These are phyloP conservation scores for Penicillium parvum DNA, from an alignment of 495 filamentous ascomycete genomes.

Conservation along the genomic window DNA sequence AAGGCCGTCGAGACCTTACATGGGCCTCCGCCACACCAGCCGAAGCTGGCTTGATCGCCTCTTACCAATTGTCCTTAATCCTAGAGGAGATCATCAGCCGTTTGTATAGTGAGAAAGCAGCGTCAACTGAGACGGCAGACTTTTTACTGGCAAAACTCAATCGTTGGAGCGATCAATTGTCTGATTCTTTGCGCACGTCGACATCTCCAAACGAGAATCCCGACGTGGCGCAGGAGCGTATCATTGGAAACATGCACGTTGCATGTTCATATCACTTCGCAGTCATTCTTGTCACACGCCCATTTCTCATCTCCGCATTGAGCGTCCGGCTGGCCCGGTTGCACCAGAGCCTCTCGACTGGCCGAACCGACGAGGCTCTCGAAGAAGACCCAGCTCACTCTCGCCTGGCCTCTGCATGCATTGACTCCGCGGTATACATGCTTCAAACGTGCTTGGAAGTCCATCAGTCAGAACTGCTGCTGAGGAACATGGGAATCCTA, in stretches of 20 bases:
- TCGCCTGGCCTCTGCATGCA: conserved; percentile 31
- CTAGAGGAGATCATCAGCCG: conserved; percentile 33
- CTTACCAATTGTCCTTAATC: conserved; percentile 31
- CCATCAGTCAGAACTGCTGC: conserved; percentile 26
- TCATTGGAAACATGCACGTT: conserved; percentile 37
- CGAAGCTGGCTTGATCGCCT: conserved; percentile 27
- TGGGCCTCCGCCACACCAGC: conserved; percentile 1
- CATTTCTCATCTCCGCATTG: conserved; percentile 36
- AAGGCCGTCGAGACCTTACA: conserved; percentile 7
- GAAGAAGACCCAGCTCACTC: conserved; percentile 34
- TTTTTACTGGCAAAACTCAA: conserved; percentile 30
- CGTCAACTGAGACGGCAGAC: conserved; percentile 33
- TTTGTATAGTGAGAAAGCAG: conserved; percentile 30
- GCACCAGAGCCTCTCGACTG: conserved; percentile 22
- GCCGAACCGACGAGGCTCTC: not conserved
- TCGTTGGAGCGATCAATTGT: conserved; percentile 33
- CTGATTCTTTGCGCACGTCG: conserved; percentile 21
- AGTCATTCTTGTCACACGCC: conserved; percentile 38
- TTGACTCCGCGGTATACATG: conserved; percentile 41
- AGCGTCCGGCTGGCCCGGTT: conserved; percentile 34
- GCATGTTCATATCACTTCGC: conserved; percentile 43
- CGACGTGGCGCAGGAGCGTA: conserved; percentile 23
- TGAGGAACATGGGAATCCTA: conserved; percentile 37
- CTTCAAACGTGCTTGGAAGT: conserved; percentile 38
- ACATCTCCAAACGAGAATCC: conserved; percentile 15